Percentiles rank a stretch among this genome's conserved stretches.
Conservation (phyloP, 176 grass and related monocot species). For the Microstegium vimineum region DNA sequence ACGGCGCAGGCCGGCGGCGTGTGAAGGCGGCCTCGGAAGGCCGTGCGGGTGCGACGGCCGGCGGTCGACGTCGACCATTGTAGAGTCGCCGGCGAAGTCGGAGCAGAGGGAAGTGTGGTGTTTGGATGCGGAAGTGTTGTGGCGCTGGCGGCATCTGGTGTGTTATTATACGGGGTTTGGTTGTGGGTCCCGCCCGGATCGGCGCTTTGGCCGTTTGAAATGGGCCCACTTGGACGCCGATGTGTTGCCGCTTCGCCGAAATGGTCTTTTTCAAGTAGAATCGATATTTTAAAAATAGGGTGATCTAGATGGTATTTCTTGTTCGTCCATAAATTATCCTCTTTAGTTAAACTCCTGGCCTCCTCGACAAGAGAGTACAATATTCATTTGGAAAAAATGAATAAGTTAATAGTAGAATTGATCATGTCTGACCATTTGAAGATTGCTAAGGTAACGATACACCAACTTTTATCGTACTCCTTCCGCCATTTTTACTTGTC, state of each 20-base stretch:
- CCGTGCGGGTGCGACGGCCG: conserved; percentile 27
- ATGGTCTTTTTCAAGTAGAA: too few species aligned
- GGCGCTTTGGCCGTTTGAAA: background rate
- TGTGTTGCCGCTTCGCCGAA: background rate
- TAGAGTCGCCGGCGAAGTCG: background rate
- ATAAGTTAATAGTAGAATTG: too few species aligned
- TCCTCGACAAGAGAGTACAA: too few species aligned
- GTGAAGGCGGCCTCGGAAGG: conserved; percentile 39
- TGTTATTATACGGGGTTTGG: background rate
- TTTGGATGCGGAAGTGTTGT: background rate
- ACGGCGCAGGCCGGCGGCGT: conserved; percentile 54
- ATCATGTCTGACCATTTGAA: too few species aligned
- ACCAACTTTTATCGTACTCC: too few species aligned
- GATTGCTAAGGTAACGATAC: too few species aligned
- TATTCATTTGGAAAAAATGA: too few species aligned
- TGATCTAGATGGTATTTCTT: too few species aligned
- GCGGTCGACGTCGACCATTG: conserved; percentile 25
- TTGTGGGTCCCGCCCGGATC: background rate
- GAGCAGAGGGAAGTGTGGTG: background rate
- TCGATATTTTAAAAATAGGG: too few species aligned
- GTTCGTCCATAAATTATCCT: too few species aligned
- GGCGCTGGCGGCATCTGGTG: background rate
- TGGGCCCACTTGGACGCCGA: background rate
- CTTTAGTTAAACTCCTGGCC: too few species aligned
- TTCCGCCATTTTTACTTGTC: too few species aligned